Evolutionary conservation across 2,329 filamentous ascomycete species (phyloP).

Genomic region (Aspergillus sp.): DNA sequence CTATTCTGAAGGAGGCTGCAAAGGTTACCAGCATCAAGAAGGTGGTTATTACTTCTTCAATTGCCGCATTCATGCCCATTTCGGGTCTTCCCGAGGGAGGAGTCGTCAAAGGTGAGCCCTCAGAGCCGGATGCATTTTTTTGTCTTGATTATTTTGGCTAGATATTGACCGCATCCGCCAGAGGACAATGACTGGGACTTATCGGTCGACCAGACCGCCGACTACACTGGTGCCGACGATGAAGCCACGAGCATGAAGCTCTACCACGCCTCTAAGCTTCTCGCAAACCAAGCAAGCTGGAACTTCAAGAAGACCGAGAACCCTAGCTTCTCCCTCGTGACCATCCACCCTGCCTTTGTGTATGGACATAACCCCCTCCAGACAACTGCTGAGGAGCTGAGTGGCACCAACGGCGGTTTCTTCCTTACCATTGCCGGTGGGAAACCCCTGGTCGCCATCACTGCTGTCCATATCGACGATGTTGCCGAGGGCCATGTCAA

Average conservation of each 20-base stretch:
- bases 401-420: conserved; percentile 21
- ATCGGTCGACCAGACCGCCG: conserved; percentile 19
- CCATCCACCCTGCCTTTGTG: conserved; percentile 30
- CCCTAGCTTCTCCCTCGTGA: conserved; percentile 28
- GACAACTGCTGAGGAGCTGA: conserved; percentile 18
- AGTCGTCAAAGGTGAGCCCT: conserved; percentile 23
- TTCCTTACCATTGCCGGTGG: conserved; percentile 25
- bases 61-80: conserved; percentile 25
- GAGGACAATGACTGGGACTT: conserved; percentile 31
- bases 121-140: no score
- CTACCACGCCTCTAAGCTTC: conserved; percentile 32
- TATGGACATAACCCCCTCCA: conserved; percentile 29
- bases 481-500: conserved; percentile 33
- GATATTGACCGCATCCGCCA: neutral
- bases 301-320: conserved; percentile 22
- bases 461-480: conserved; percentile 31
- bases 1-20: conserved; percentile 24
- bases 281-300: conserved; percentile 29
- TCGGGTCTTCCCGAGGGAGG: conserved; percentile 24
- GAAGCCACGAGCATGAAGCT: conserved; percentile 23
- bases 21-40: conserved; percentile 28
- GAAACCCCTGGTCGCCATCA: neutral
- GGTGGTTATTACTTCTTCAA: conserved; percentile 29
- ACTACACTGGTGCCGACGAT: conserved; percentile 20
- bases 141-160: neutral